Conservation (phyloP, 2,329 filamentous ascomycete species). For the Intubia oerlemansii region DNA sequence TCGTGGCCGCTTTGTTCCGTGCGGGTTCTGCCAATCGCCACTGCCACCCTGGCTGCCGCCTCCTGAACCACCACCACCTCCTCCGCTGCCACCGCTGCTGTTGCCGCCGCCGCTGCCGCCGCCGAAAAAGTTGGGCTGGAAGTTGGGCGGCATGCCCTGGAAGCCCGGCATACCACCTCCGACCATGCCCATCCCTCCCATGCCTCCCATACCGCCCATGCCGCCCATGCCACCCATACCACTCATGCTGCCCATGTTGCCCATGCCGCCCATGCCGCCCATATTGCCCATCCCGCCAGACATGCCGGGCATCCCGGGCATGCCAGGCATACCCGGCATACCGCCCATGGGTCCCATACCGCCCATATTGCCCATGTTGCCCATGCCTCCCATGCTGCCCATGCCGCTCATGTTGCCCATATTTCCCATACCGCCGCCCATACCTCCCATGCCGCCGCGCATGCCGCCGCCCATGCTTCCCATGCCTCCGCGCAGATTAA, state of each 20-base stretch:
- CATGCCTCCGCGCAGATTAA: conserved; percentile 9
- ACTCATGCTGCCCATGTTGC: conserved; percentile 19
- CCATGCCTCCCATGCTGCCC: conserved; percentile 13
- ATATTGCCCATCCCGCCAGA: conserved; percentile 12
- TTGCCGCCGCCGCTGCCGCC: conserved; percentile 17
- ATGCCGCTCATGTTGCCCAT: conserved; percentile 19
- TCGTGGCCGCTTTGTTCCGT: conserved; percentile 58
- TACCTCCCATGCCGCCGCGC: conserved; percentile 27
- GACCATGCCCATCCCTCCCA: conserved; percentile 23
- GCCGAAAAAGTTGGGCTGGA: conserved; percentile 54
- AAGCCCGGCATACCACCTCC: conserved; percentile 29
- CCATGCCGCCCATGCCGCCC: conserved; percentile 28
- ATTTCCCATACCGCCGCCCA: conserved; percentile 17
- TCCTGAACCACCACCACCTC: conserved; percentile 9
- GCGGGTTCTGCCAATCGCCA: conserved; percentile 56
- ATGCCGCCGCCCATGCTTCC: conserved; percentile 24
- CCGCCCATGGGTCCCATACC: conserved; percentile 32
- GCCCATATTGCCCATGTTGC: no score
- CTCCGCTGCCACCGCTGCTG: conserved; percentile 15
- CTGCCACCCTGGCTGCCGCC: conserved; percentile 22
- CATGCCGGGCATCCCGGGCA: conserved; percentile 16
- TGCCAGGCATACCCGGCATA: conserved; percentile 4
- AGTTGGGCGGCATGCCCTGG: conserved; percentile 46
- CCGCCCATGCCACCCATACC: conserved; percentile 23
- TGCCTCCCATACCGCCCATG: conserved; percentile 28